phyloP scores from a whole-genome alignment of 441 rosid genomes.

The Croton laevigatus region DNA sequence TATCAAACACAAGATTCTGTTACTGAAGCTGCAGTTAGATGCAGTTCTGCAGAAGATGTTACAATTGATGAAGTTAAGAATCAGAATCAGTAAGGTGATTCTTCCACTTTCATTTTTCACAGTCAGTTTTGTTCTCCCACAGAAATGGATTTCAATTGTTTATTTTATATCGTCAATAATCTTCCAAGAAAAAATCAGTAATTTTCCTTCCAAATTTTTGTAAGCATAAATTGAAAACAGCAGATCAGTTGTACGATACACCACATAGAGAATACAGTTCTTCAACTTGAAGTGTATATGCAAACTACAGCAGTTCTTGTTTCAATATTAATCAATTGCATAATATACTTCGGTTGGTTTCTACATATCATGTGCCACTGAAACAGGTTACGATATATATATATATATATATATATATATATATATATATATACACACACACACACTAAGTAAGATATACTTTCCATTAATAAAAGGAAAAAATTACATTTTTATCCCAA shows the following conservation, averaged over 20 bases:
- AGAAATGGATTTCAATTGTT: slow-evolving; percentile 1
- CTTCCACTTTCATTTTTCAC: slow-evolving; percentile 14
- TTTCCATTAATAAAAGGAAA: too few relatives aligned
- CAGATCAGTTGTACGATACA: not conserved
- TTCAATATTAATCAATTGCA: slow-evolving; percentile 4
- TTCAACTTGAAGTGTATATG: not conserved
- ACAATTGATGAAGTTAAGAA: slow-evolving; percentile 55
- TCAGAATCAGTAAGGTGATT: slow-evolving; percentile 48
- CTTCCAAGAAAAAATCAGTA: slow-evolving; percentile 19
- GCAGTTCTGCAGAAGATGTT: slow-evolving; percentile 56
- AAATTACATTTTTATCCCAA: too few relatives aligned
- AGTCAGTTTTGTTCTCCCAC: slow-evolving; percentile 12
- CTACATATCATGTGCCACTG: too few relatives aligned
- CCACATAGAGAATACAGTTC: not conserved
- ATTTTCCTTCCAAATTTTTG: slow-evolving; percentile 30
- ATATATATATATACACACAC: too few relatives aligned
- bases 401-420: too few relatives aligned
- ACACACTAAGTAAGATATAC: too few relatives aligned
- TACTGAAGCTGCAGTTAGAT: slow-evolving; percentile 39
- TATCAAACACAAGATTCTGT: slow-evolving; percentile 42
- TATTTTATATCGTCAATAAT: slow-evolving; percentile 11
- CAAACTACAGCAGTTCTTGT: not conserved
- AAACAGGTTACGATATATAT: too few relatives aligned
- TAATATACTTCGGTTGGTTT: not conserved
- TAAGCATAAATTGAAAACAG: not conserved